Evolutionary conservation across 805 yeast genomes (phyloP), one percentile per base, ranked within the genome.

Genomic region (Huiozyma naganishii): DNA sequence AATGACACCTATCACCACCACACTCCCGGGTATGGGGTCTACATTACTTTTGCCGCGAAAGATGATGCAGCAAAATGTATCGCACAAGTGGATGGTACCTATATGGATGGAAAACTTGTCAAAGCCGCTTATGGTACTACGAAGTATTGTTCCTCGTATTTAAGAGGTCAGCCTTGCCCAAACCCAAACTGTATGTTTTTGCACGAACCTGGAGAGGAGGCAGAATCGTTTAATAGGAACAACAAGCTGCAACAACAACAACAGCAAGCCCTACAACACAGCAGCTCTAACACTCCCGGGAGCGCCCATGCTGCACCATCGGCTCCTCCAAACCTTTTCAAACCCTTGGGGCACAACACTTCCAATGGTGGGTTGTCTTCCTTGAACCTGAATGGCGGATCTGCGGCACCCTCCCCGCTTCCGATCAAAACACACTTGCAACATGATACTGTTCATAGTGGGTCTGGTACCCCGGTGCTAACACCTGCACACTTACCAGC

Each of bases 201-300:
- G 56, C 99, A 92, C 63, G 98, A 92, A 65, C 98, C 98, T 6
- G 98, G 99, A 46, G 99, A 92, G 69, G 98, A 92, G 64, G 97
- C 97, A 1, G 98, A 92, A 57, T 83, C 95, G 8, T 90, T 85
- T 66, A 86, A 95, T 28, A 79, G 96, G 64, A 62, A 61, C 40
- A 52, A 55, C 46, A 45, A 61, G 48, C 66, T 66, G 51, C 61
- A 57, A 47, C 62, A 56, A 27, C 59, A 57, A 28, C 61, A 50
- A 37, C 61, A 52, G 23, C 65, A 64, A 48, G 49, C 59, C 53
- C 47, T 38, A 28, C 50, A 59, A 54, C 47, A 41, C 27, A 40
- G 7, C 34, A n/a, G 13, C n/a, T 12, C 40, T 4, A 32, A 33
- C 27, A 13, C 37, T 28, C 13, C 29, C 10, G 33, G 42, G 13